These are phyloP conservation scores for barrel medic (Medicago truncatula) DNA, from an alignment of 306 rosid genomes.

Conservation along the genomic window MtrunA17r5.0-ANR NC_053047.1:12323001-12323500, in stretches of 20 bases:
- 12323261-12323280: too few relatives aligned
- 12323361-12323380: too few relatives aligned
- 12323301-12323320: not conserved
- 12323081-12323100: too few relatives aligned
- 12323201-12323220: too few relatives aligned
- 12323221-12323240: too few relatives aligned
- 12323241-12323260: too few relatives aligned
- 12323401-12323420: not conserved
- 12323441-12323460: conserved; percentile 3
- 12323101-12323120: too few relatives aligned
- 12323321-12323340: not conserved
- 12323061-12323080: conserved; percentile 97
- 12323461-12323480: not conserved
- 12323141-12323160: not conserved
- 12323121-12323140: too few relatives aligned
- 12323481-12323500: not conserved
- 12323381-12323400: not conserved
- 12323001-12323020: conserved; percentile 63
- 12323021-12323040: conserved; percentile 66
- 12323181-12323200: too few relatives aligned
- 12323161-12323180: too few relatives aligned
- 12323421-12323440: not conserved
- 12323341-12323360: too few relatives aligned
- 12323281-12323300: too few relatives aligned
- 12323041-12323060: conserved; percentile 96